Evolutionary conservation across 306 rosid genomes (phyloP).

Genomic region (Comarum palustre): DNA sequence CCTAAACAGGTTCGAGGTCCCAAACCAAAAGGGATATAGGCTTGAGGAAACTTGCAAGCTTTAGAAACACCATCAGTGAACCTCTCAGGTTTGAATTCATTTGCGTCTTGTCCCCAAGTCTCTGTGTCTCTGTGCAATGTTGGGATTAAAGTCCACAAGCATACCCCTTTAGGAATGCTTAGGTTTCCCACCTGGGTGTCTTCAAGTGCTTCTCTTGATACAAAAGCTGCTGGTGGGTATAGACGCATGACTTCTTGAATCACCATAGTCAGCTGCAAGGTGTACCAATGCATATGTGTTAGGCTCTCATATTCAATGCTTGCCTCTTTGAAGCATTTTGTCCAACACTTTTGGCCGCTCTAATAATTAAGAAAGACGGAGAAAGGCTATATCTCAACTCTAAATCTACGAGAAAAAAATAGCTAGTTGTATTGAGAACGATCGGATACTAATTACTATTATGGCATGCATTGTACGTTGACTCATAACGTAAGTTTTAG

Average conservation of each 20-base stretch:
- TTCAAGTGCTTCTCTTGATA: slow-evolving; percentile 79
- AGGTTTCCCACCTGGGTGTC: slow-evolving; percentile 64
- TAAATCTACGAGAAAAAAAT: no score
- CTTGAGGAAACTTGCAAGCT: slow-evolving; percentile 69
- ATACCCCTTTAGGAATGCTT: slow-evolving; percentile 62
- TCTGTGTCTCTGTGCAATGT: slow-evolving; percentile 70
- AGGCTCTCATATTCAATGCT: no score
- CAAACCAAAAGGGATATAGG: slow-evolving; percentile 73
- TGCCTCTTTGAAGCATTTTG: no score
- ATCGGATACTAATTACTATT: no score
- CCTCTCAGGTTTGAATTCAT: slow-evolving; percentile 81
- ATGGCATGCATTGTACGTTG: not conserved
- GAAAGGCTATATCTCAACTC: no score
- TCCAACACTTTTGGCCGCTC: no score
- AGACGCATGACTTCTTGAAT: slow-evolving; percentile 75
- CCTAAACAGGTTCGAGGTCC: slow-evolving; percentile 82
- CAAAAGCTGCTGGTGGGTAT: slow-evolving; percentile 90
- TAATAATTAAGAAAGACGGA: no score
- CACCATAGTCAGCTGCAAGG: slow-evolving; percentile 61
- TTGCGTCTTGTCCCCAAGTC: slow-evolving; percentile 77
- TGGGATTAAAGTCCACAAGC: slow-evolving; percentile 78
- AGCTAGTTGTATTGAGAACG: no score
- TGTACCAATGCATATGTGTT: not conserved
- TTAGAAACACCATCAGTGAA: slow-evolving; percentile 68
- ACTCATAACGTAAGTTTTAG: no score